Evolutionary conservation across 345 rosid genomes (phyloP), one percentile per base, ranked within the genome.

Genomic region (Eucalyptus erythrocorys): DNA sequence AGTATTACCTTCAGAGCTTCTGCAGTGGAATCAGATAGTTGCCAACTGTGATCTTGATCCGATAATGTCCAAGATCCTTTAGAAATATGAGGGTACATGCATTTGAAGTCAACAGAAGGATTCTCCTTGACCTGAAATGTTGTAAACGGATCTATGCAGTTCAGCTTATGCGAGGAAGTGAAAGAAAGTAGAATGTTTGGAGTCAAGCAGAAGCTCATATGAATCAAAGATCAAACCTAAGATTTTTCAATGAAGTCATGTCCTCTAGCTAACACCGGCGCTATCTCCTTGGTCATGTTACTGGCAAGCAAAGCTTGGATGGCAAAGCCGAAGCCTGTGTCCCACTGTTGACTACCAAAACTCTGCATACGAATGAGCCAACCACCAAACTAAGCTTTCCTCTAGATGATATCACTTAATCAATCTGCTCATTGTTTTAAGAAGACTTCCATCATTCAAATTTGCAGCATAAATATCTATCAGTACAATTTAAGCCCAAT

Each of bases 271-370:
- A 94, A 89, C 13, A 87, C 86, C 3, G 90, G 91, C 42, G 40
- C 68, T 37, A 92, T 87, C 61, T 95, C 96, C 86, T 88, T 89
- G 1, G 55, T 85, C 32, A 92, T 87, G 79, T 93, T 88, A 59
- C 90, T 82, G 50, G 94, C 94, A 48, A 92, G 90, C 82, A 95
- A 50, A 42, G 95, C 95, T 86, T 93, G 93, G 61, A 94, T 82
- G 7, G 91, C 85, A 1, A 95, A 32, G n/a, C 85, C 88, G 1
- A 95, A 32, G n/a, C 85, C 88, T 53, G 95, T 87, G 81, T 95
- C 95, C 98, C 98, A 95, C 15, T 85, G n/a, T 86, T 95, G 97
- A 86, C 98, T 92, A 21, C 97, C 97, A 89, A 93, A 93, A 34
- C 93, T 93, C 94, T 93, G 87, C 90, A 89, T 15, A 48, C 43